Conservation (phyloP, 164 flowering plant species). For the Hamamelis virginiana region DNA sequence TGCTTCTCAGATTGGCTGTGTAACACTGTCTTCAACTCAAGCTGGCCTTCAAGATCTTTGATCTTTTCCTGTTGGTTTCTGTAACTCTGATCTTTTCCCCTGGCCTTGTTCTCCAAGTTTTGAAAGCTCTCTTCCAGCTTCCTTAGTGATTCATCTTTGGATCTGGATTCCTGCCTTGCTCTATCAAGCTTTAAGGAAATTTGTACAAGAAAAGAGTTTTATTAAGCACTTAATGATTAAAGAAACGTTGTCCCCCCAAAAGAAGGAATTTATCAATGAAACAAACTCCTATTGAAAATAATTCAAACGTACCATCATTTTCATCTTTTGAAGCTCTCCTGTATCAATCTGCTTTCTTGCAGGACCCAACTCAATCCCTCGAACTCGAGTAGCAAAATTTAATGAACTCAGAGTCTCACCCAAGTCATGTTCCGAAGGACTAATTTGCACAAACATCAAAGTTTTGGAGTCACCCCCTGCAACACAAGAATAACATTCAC, state of each 20-base stretch:
- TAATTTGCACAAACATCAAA: constrained; percentile 87
- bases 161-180: constrained; percentile 56
- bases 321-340: constrained; percentile 66
- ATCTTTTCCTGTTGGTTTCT: constrained; percentile 66
- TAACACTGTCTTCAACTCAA: constrained; percentile 44
- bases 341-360: constrained; percentile 73
- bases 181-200: constrained; percentile 59
- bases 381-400: constrained; percentile 82
- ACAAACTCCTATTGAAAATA: no score
- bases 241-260: no score
- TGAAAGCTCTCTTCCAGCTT: constrained; percentile 69
- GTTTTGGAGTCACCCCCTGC: constrained; percentile 88
- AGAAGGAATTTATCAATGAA: no score
- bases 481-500: constrained; percentile 8
- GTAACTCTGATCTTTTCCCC: constrained; percentile 55
- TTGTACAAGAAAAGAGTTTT: not conserved
- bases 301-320: constrained; percentile 48
- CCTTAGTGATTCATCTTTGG: constrained; percentile 63
- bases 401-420: constrained; percentile 87
- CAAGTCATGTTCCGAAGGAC: constrained; percentile 69
- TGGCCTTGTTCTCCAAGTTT: constrained; percentile 58
- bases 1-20: constrained; percentile 60
- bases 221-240: not conserved
- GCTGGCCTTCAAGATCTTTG: constrained; percentile 64
- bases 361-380: constrained; percentile 85